Base-by-base conservation (phyloP, 2,329 filamentous ascomycete genomes). In the Pseudocercospora fijiensis region DNA sequence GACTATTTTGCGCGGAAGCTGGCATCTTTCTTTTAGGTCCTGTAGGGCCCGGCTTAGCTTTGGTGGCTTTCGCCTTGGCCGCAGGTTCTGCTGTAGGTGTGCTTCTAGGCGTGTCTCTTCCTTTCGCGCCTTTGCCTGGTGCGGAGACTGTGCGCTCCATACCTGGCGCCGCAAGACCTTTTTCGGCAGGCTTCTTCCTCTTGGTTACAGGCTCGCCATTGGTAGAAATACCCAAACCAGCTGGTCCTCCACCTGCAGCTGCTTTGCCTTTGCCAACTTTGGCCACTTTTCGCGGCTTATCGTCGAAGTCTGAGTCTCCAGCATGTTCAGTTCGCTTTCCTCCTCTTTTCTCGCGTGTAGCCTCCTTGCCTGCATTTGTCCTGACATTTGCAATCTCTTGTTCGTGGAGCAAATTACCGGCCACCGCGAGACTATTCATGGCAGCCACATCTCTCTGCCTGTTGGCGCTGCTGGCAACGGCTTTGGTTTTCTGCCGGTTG, bases 141-240 rank as follows among this genome's bases (percentile, higher is more conserved):
- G 69, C 79, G 73, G 86, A 90, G 76, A 89, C 80, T n/a, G 88
- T 86, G 64, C 89, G 86, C 72, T 92, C 90, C 81, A 88, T 86
- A 10, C 75, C 75, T 22, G 79, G 76, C 16, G 79, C 79, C 37
- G 73, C 76, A 20, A 77, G 70, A 10, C 75, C 73, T 67, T 91
- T 91, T 71, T 96, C 92, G 1, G 91, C 87, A 78, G 93, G 95
- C 68, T 92, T 88, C 72, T 93, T 96, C 68, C 92, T 88, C 72
- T 91, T 85, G 79, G 96, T 96, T 24, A 83, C 81, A 2, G 88
- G 82, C 30, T 78, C 77, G 9, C 83, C 82, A 65, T 86, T 85
- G 55, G 85, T 82, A 45, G 89, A 89, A 37, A 91, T 78, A 2
- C 89, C 90, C 37, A 88, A 78, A 57, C 80, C 74, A 22, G 78